Evolutionary conservation across 1,284 basidiomycete genomes (phyloP).

Genomic region (Pulveroboletus sp.): DNA sequence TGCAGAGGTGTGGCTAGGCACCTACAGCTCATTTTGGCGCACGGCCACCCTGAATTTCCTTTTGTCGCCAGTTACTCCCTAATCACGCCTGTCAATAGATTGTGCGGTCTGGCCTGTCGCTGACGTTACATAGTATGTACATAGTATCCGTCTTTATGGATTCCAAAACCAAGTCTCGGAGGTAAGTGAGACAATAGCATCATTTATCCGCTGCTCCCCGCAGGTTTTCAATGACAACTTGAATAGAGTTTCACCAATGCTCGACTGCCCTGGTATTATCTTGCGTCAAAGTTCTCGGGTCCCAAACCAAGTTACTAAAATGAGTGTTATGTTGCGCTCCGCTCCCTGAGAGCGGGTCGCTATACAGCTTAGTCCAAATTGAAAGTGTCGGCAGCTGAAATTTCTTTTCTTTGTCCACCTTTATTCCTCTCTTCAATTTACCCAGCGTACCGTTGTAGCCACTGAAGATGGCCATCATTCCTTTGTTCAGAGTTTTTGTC

Average conservation of each 20-base stretch:
- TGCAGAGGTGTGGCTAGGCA: no score
- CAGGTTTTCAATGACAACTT: not conserved
- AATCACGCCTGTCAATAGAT: not conserved
- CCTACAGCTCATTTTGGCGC: not conserved
- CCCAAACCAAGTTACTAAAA: constrained; percentile 9
- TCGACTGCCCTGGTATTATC: no score
- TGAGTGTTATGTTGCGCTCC: not conserved
- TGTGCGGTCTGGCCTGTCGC: not conserved
- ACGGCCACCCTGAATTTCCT: constrained; percentile 10
- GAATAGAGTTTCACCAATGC: no score
- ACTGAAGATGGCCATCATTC: constrained; percentile 27
- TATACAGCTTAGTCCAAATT: not conserved
- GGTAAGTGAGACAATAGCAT: not conserved
- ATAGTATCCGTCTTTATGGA: not conserved
- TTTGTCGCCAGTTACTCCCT: not conserved
- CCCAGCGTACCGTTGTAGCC: not conserved
- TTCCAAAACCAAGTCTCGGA: not conserved
- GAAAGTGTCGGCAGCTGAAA: not conserved
- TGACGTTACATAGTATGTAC: not conserved
- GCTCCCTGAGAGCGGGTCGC: not conserved
- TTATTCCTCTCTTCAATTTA: not conserved
- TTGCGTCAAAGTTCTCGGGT: constrained; percentile 8
- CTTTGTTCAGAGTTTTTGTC: constrained; percentile 22
- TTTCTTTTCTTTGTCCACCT: not conserved
- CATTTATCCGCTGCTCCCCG: not conserved